Conservation (phyloP, 2,329 filamentous ascomycete genomes). For the Teratosphaeria pseudoeucalypti region DNA sequence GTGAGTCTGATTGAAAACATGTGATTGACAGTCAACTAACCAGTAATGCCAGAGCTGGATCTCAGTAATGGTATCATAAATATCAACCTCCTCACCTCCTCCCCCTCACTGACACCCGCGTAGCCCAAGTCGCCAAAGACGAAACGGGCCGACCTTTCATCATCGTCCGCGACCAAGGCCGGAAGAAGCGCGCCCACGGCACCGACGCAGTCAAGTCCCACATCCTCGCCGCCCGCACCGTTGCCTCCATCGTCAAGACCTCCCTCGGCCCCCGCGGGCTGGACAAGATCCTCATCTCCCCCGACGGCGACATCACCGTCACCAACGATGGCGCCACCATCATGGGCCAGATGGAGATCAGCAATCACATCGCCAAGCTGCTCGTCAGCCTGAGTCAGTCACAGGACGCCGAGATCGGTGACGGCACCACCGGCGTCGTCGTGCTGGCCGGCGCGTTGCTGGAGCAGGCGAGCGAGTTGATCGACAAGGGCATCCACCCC, state of each 20-base stretch:
- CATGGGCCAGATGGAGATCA: constrained; percentile 92
- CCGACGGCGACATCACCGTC: constrained; percentile 96
- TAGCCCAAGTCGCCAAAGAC: constrained; percentile 79
- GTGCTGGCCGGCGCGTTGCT: constrained; percentile 88
- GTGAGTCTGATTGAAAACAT: constrained; percentile 32
- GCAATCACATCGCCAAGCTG: constrained; percentile 95
- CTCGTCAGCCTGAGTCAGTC: constrained; percentile 96
- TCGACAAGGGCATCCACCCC: constrained; percentile 99
- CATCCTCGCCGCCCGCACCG: constrained; percentile 90
- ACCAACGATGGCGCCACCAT: constrained; percentile 99
- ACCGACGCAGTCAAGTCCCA: constrained; percentile 97
- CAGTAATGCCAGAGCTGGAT: constrained; percentile 60
- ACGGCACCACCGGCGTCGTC: constrained; percentile 95
- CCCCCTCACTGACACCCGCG: constrained; percentile 3
- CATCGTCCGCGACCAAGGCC: constrained; percentile 94
- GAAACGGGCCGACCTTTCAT: constrained; percentile 97
- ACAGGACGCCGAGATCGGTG: constrained; percentile 97
- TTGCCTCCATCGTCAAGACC: constrained; percentile 94
- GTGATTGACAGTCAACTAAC: constrained; percentile 1
- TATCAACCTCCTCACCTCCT: neutral
- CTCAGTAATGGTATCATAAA: constrained; percentile 61
- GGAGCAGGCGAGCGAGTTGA: constrained; percentile 92
- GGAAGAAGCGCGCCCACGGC: constrained; percentile 92
- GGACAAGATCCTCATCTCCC: constrained; percentile 98
- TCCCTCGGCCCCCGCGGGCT: constrained; percentile 91